A percentile compares a stretch with the other conserved stretches of the same genome.
Evolutionary conservation across 163 green algal species (phyloP).

Genomic region (Volvox carteri): DNA sequence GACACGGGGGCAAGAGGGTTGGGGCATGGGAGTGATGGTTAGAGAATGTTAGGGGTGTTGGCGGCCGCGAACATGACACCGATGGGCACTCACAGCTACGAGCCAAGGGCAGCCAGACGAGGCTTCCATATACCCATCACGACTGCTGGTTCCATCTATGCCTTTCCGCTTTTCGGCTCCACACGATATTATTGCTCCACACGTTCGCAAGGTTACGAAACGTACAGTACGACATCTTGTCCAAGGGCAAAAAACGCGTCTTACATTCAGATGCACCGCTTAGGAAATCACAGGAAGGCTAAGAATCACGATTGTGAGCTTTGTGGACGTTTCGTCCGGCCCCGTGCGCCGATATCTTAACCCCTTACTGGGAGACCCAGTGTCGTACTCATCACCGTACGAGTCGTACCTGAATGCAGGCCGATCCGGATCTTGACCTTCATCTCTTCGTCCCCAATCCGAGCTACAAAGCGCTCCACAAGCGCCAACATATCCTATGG

Average conservation of each 20-base stretch:
- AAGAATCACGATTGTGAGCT: too few relatives aligned
- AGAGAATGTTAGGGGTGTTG: too few relatives aligned
- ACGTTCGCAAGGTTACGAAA: too few relatives aligned
- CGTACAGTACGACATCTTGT: not conserved
- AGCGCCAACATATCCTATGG: constrained; percentile 45
- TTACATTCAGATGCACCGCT: not conserved
- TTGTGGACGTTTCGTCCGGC: too few relatives aligned
- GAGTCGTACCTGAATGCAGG: constrained; percentile 46
- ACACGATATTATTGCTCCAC: too few relatives aligned
- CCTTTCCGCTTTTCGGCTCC: too few relatives aligned
- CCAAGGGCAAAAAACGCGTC: not conserved
- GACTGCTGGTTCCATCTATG: too few relatives aligned
- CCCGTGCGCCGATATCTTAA: too few relatives aligned
- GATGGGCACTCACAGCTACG: too few relatives aligned
- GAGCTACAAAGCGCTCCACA: constrained; percentile 5
- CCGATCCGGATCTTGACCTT: constrained; percentile 51
- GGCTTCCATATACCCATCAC: too few relatives aligned
- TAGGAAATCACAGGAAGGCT: not conserved
- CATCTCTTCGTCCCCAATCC: constrained; percentile 31
- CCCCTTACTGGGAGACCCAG: not conserved
- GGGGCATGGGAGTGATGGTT: not conserved
- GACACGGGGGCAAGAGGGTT: not conserved
- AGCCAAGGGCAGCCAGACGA: too few relatives aligned
- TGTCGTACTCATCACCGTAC: not conserved
- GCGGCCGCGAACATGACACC: too few relatives aligned